These are phyloP conservation scores for Spongospora subterranea DNA, from an alignment of 208 protist genomes.

Conservation along the genomic window DNA sequence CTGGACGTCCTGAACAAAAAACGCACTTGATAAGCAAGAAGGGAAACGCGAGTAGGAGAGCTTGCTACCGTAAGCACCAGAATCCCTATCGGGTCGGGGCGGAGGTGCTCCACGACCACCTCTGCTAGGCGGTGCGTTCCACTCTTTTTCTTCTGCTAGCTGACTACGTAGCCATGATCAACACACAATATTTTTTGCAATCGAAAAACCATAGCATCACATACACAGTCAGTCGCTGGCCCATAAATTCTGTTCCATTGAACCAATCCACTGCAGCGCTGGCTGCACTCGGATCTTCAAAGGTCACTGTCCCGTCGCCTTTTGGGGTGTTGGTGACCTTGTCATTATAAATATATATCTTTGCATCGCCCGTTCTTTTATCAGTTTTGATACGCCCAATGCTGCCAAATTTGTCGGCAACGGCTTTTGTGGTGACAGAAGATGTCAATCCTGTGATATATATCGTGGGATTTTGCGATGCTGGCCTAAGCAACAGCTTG, in stretches of 20 bases:
- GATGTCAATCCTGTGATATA: conserved; percentile 8
- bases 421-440: background rate
- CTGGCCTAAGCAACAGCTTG: background rate
- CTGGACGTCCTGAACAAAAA: too few relatives aligned
- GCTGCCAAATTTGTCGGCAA: conserved; percentile 48
- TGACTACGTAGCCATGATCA: too few relatives aligned
- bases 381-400: conserved; percentile 50
- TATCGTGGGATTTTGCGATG: conserved; percentile 27
- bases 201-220: too few relatives aligned
- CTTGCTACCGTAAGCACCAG: too few relatives aligned
- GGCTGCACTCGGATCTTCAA: conserved; percentile 43
- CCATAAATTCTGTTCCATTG: conserved; percentile 55
- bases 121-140: background rate
- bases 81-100: too few relatives aligned
- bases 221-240: background rate
- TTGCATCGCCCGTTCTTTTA: conserved; percentile 44
- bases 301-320: conserved; percentile 57
- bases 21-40: too few relatives aligned
- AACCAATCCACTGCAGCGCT: conserved; percentile 45
- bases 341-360: conserved; percentile 46
- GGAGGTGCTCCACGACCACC: too few relatives aligned
- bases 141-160: conserved; percentile 25
- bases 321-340: conserved; percentile 42
- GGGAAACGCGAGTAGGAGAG: too few relatives aligned
- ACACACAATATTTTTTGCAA: background rate